These are phyloP conservation scores for Salix dunnii DNA, from an alignment of 345 rosid species.

Conservation along the genomic window DNA sequence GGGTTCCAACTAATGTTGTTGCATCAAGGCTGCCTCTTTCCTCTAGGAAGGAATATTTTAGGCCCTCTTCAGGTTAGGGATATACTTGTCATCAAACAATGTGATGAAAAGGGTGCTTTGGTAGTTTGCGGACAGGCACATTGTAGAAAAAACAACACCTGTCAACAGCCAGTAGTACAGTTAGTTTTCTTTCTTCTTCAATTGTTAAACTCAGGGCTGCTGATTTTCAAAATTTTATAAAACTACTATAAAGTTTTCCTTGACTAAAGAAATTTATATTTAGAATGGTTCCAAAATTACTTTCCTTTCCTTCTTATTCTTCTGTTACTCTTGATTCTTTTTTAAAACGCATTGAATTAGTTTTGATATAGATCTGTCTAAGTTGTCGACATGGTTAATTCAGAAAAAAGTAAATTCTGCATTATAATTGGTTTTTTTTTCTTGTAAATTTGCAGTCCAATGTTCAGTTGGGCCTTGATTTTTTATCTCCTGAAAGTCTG, in stretches of 20 bases:
- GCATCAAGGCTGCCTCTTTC: background rate
- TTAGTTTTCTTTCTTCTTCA: background rate
- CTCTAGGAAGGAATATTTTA: background rate
- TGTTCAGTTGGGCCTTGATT: constrained; percentile 86
- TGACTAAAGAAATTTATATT: background rate
- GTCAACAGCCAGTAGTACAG: background rate
- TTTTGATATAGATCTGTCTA: background rate
- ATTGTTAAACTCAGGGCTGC: background rate
- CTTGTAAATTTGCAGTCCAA: constrained; percentile 59
- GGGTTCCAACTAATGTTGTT: background rate
- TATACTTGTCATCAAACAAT: background rate
- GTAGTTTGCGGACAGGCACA: background rate
- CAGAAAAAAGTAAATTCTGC: background rate
- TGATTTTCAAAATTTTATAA: background rate
- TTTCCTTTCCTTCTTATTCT: background rate
- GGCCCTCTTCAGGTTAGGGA: background rate
- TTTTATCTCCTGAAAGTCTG: constrained; percentile 89
- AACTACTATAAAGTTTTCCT: background rate
- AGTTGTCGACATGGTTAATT: background rate
- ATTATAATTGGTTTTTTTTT: background rate
- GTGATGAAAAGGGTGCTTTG: background rate
- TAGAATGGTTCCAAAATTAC: background rate
- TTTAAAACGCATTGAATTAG: background rate
- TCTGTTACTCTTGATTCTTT: background rate
- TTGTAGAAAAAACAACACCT: background rate